Base-by-base conservation (phyloP, 2,329 filamentous ascomycete genomes). In the Chaetomium olivaceum region DNA sequence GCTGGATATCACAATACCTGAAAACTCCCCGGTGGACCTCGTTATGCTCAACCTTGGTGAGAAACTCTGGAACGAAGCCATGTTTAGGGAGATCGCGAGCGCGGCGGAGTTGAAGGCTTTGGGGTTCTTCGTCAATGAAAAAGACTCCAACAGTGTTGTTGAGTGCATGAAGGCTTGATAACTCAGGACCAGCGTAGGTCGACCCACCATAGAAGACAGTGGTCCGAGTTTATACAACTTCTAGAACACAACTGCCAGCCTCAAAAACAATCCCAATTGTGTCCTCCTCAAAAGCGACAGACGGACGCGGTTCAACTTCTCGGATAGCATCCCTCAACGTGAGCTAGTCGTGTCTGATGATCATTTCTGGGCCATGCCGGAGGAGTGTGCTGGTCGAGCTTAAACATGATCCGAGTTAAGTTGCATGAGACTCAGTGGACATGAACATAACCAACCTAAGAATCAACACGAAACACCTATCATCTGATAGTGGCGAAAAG, bases 1-100 rank as follows among this genome's bases (percentile, higher is more conserved):
- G 51, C 57, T 70, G 16, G 71, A 73, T 1, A 29, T 61, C 6
- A 68, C 71, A 7, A 46, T 58, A 19, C 65, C 71, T 12, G 55
- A 65, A 36, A 73, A 73, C 52, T 50, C 69, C 3, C 63, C 69
- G 23, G 71, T 72, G 16, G 72, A 73, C 29, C 31, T 72, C 46
- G 66, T 72, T 23, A 73, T 73, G 70, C 57, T 73, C 52, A 73
- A 71, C 16, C 43, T 73, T 12, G 72, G 72, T 9, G 72, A 70
- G 1, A 73, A 73, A 66, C 27, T 72, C 46, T 63, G 72, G 46
- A 71, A 73, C 27, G 62, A 70, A 56, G 62, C 56, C 51, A 67
- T 57, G 64, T 70, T 66, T 39, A 39, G 48, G 12, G 64, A 65
- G 2, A 29, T 72, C 43, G 68, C 63, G 0, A 23, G 31, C 2